Percentiles rank a stretch among this genome's conserved stretches.
These are phyloP conservation scores for Moricandia arvensis DNA, from an alignment of 345 rosid genomes.

Conservation along the genomic window DNA sequence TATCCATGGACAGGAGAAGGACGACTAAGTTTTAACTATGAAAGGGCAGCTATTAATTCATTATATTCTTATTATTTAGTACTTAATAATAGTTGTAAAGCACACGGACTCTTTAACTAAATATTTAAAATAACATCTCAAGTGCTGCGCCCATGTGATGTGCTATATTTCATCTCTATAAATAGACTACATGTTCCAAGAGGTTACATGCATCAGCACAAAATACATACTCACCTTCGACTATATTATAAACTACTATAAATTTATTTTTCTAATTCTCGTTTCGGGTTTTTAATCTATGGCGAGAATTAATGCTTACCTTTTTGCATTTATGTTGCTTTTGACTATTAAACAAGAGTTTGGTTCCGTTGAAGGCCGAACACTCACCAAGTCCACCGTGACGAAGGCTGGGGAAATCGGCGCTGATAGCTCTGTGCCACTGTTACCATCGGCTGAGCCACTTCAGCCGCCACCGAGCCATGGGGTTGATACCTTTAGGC, in stretches of 20 bases:
- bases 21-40: conserved; percentile 11
- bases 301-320: conserved; percentile 31
- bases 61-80: background rate
- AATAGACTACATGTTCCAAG: conserved; percentile 18
- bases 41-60: background rate
- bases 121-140: background rate
- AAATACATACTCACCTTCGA: conserved; percentile 18
- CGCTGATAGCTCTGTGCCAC: background rate
- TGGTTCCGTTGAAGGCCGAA: conserved; percentile 24
- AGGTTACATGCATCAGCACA: conserved; percentile 28
- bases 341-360: conserved; percentile 2
- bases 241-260: background rate
- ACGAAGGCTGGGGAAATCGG: background rate
- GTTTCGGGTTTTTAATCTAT: conserved; percentile 11
- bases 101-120: conserved; percentile 22
- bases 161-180: conserved; percentile 7
- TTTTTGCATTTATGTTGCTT: conserved; percentile 23
- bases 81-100: conserved; percentile 30
- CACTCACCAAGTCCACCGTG: conserved; percentile 12
- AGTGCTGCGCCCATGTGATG: conserved; percentile 30
- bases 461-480: conserved; percentile 17
- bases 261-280: conserved; percentile 10
- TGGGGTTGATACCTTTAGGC: conserved; percentile 39
- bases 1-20: background rate
- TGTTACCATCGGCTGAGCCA: background rate